These are phyloP conservation scores for Punctularia strigosozonata DNA, from an alignment of 768 basidiomycete species.

Conservation along the genomic window DNA sequence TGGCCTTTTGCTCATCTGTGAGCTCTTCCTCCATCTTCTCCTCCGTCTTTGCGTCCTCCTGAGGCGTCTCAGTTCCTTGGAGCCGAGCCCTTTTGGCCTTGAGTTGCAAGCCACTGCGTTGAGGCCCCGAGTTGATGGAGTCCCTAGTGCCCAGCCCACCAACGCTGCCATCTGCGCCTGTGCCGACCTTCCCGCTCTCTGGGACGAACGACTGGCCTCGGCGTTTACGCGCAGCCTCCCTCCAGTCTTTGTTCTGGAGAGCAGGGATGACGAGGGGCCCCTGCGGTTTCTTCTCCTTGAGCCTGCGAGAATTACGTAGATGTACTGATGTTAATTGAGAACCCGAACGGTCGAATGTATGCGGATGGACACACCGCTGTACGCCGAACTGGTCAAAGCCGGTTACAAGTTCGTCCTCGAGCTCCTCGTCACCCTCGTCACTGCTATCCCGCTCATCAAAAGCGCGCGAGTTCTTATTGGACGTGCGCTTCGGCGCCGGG, in stretches of 20 bases:
- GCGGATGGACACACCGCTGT: constrained; percentile 65
- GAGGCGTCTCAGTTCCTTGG: no score
- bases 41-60: constrained; percentile 12
- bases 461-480: constrained; percentile 25
- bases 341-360: constrained; percentile 22
- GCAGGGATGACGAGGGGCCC: constrained; percentile 79
- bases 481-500: constrained; percentile 22
- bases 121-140: constrained; percentile 66
- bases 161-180: constrained; percentile 60
- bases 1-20: constrained; percentile 69
- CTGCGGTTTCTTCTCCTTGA: constrained; percentile 33
- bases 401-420: constrained; percentile 57
- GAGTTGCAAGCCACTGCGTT: constrained; percentile 55
- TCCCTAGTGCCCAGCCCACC: constrained; percentile 70
- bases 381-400: constrained; percentile 64
- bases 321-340: constrained; percentile 66
- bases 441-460: no score
- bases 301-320: constrained; percentile 20
- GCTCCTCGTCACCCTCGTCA: constrained; percentile 43
- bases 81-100: no score
- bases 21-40: constrained; percentile 19
- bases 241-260: constrained; percentile 85
- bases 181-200: constrained; percentile 37
- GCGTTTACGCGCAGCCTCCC: constrained; percentile 62
- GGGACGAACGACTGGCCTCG: constrained; percentile 54